Percentiles rank a stretch among this genome's conserved stretches.
phyloP scores from a whole-genome alignment of 2,329 filamentous ascomycete species.

The Paracamarosporium sp. region DNA sequence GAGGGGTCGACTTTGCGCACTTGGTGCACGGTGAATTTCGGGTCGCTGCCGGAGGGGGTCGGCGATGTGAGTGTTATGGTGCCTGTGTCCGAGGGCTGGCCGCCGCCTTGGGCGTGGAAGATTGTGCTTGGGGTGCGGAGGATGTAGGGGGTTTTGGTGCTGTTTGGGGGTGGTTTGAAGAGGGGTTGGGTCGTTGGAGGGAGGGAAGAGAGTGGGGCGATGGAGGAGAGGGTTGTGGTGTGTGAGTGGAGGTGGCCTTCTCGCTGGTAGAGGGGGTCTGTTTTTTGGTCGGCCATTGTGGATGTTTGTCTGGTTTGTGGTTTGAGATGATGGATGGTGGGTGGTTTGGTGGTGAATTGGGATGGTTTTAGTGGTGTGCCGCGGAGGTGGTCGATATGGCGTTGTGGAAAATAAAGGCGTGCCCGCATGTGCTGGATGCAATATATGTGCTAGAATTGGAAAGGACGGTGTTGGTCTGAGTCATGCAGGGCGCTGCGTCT shows the following conservation, averaged over 20 bases:
- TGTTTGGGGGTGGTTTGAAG: constrained; percentile 60
- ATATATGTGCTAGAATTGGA: no score
- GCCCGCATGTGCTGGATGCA: not conserved
- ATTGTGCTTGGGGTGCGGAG: constrained; percentile 71
- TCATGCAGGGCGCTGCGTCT: not conserved
- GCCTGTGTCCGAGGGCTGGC: constrained; percentile 74
- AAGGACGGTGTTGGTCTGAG: no score
- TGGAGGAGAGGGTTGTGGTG: constrained; percentile 53
- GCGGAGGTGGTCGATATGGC: not conserved
- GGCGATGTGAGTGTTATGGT: constrained; percentile 59
- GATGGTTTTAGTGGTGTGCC: not conserved
- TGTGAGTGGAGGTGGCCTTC: constrained; percentile 52
- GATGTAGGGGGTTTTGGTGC: constrained; percentile 57
- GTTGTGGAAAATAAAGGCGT: not conserved
- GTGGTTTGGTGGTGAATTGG: not conserved
- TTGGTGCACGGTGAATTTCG: constrained; percentile 60
- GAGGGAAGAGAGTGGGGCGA: constrained; percentile 59
- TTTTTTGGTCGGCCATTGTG: constrained; percentile 17
- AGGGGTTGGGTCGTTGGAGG: constrained; percentile 60
- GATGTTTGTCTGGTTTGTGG: not conserved
- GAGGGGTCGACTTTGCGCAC: constrained; percentile 63
- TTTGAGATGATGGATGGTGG: not conserved
- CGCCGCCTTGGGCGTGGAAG: constrained; percentile 78
- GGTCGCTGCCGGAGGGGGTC: not conserved
- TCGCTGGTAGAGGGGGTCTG: constrained; percentile 48